These are phyloP conservation scores for Penicillium bovifimosum DNA, from an alignment of 495 filamentous ascomycete species.

Conservation along the genomic window DNA sequence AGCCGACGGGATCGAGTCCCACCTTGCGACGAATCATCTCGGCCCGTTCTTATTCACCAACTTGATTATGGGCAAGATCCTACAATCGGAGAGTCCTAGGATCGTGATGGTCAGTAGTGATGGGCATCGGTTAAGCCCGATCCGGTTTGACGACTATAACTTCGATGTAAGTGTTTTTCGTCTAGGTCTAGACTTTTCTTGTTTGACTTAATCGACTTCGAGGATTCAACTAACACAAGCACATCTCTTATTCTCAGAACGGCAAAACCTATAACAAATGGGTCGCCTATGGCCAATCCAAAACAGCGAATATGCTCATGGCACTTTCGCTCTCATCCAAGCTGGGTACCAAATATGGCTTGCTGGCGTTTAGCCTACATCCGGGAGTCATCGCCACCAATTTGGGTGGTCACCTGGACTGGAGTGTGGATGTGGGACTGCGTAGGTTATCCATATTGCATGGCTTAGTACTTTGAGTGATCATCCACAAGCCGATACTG, in stretches of 20 bases:
- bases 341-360: slow-evolving; percentile 19
- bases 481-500: not conserved
- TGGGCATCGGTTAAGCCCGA: slow-evolving; percentile 35
- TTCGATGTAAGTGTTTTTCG: slow-evolving; percentile 31
- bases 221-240: too few relatives aligned
- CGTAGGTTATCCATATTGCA: too few relatives aligned
- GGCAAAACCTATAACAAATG: slow-evolving; percentile 48
- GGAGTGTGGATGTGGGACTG: slow-evolving; percentile 16
- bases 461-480: too few relatives aligned
- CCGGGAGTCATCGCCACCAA: slow-evolving; percentile 37
- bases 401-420: slow-evolving; percentile 26
- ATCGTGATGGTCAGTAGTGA: slow-evolving; percentile 31
- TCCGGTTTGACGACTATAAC: slow-evolving; percentile 52
- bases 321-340: slow-evolving; percentile 41
- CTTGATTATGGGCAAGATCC: slow-evolving; percentile 44
- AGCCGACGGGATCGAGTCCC: slow-evolving; percentile 44
- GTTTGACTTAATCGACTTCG: too few relatives aligned
- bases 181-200: too few relatives aligned
- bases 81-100: slow-evolving; percentile 16
- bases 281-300: slow-evolving; percentile 50
- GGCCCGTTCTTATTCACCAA: slow-evolving; percentile 58
- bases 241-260: slow-evolving; percentile 19
- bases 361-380: slow-evolving; percentile 38
- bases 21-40: slow-evolving; percentile 53
- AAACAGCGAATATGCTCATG: slow-evolving; percentile 55